Base-by-base conservation (phyloP, 1,139 yeast genomes). In the Yamadazyma friedrichii region DNA sequence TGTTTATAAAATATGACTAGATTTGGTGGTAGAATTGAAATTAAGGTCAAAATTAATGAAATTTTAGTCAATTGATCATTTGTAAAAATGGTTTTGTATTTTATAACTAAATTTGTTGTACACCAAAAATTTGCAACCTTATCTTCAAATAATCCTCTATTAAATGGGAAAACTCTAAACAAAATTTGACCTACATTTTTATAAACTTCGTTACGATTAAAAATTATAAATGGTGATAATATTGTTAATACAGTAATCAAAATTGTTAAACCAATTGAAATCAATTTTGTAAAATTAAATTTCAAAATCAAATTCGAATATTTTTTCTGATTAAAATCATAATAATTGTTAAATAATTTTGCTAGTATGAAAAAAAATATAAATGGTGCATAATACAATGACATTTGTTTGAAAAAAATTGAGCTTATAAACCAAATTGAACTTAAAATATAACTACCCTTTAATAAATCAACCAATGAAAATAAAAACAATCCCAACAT, bases 91-190 rank as follows among this genome's bases (percentile, higher is more conserved):
- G 64, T 56, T 49, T 78, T 81, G 54, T 88, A 84, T 58, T 93
- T 93, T 56, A 91, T 60, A 10, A 88, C 50, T 0, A 86, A 70
- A 60, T 93, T 93, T 2, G 89, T 69, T 9, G 95, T 84, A 61
- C 98, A 91, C 99, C 99, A 93, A 54, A 93, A 84, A 57, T 91
- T 93, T 38, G 96, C 97, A 11, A 94, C 98, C 61, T 93, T 93
- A 59, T 93, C 98, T 61, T 93, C 98, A 72, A 94, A 93, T n/a
- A 94, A 73, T 0, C 98, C 98, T 56, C 98, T 75, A 36, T 80
- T 79, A 55, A 93, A 91, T 1, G 99, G 98, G 61, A 93, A 93
- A 25, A 93, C 84, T 49, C 98, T 76, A 36, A 70, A 62, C 15
- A 88, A 63, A 35, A 67, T 72, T 61, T 62, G 79, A 42, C 31